phyloP scores from a whole-genome alignment of 2,329 filamentous ascomycete species.

The Botrytis elliptica region DNA sequence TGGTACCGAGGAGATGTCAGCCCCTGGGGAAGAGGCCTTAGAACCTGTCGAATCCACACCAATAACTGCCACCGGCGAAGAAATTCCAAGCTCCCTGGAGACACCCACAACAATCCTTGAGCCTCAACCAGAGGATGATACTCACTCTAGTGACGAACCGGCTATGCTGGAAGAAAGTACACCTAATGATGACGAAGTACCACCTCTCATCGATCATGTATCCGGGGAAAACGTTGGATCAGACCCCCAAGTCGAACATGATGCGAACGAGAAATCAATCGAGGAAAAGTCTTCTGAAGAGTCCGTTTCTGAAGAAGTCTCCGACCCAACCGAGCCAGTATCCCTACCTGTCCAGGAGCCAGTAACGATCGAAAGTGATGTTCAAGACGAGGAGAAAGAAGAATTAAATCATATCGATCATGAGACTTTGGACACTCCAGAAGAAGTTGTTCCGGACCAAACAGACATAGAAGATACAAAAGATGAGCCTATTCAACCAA shows the following conservation, averaged over 20 bases:
- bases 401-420: neutral
- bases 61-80: neutral
- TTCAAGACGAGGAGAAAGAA: constrained; percentile 5
- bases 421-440: too few relatives aligned
- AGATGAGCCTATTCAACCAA: constrained; percentile 3
- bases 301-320: neutral
- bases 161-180: neutral
- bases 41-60: neutral
- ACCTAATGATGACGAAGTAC: neutral
- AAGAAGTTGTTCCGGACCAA: neutral
- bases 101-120: neutral
- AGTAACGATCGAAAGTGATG: neutral
- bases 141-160: neutral
- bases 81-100: neutral
- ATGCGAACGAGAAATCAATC: neutral
- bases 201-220: neutral
- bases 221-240: neutral
- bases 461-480: neutral
- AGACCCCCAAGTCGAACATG: neutral
- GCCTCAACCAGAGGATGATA: neutral
- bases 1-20: neutral
- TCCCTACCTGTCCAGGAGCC: neutral
- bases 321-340: neutral
- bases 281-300: neutral
- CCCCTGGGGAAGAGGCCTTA: neutral